Evolutionary conservation across 1,139 yeast genomes (phyloP).

Genomic region (Pichia sp.): DNA sequence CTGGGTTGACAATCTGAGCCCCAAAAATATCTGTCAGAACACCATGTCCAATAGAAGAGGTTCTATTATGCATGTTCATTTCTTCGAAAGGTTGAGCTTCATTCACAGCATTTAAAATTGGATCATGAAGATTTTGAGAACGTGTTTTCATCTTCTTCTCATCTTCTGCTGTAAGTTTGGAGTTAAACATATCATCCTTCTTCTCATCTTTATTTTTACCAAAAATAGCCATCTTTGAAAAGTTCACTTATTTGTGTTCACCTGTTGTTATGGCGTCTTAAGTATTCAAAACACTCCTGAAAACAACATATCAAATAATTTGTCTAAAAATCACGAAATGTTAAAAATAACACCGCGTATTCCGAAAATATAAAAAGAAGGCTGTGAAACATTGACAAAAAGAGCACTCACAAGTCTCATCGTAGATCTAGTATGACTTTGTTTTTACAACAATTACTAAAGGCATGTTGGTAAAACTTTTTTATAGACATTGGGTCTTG

Average conservation of each 20-base stretch:
- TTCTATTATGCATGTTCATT: conserved; percentile 36
- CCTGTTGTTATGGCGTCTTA: background rate
- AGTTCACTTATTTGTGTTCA: too few species aligned
- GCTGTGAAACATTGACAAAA: too few species aligned
- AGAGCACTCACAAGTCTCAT: too few species aligned
- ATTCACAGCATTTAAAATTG: conserved; percentile 81
- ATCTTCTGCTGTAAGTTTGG: conserved; percentile 39
- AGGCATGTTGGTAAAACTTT: too few species aligned
- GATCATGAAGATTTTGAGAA: conserved; percentile 70
- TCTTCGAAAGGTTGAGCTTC: conserved; percentile 95
- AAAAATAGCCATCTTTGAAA: conserved; percentile 1
- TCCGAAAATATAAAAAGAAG: too few species aligned
- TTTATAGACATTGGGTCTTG: too few species aligned
- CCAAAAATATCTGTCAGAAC: conserved; percentile 80
- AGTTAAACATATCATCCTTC: conserved; percentile 19
- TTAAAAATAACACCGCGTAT: too few species aligned
- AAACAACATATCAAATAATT: too few species aligned
- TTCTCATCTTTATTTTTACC: conserved; percentile 1
- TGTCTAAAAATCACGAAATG: too few species aligned
- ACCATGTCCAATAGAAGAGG: conserved; percentile 32
- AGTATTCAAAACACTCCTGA: too few species aligned
- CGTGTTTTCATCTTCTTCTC: conserved; percentile 50
- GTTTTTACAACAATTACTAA: too few species aligned
- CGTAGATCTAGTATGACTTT: too few species aligned
- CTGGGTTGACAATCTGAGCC: conserved; percentile 62